A percentile compares a stretch with the other conserved stretches of the same genome.
Conservation (phyloP, 495 filamentous ascomycete genomes). For the Letharia columbiana region DNA sequence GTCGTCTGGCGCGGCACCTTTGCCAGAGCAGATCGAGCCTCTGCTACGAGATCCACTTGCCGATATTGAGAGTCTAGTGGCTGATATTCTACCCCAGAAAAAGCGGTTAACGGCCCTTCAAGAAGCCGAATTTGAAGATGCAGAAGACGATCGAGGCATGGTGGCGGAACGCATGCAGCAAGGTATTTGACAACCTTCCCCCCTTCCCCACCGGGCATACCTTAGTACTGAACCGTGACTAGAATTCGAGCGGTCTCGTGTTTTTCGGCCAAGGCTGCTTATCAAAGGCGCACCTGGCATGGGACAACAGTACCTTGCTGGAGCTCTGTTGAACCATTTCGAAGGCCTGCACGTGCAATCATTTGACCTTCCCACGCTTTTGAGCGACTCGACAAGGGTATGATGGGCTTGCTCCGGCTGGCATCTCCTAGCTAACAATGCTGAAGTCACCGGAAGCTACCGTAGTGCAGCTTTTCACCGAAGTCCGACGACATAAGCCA, state of each 20-base stretch:
- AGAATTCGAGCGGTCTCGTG: slow-evolving; percentile 80
- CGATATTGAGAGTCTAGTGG: slow-evolving; percentile 55
- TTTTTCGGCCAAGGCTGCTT: slow-evolving; percentile 82
- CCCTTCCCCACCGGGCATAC: not conserved
- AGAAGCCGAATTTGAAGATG: slow-evolving; percentile 89
- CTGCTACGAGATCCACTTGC: slow-evolving; percentile 64
- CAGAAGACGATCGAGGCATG: slow-evolving; percentile 70
- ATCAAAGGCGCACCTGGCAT: slow-evolving; percentile 73
- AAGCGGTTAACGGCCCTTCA: slow-evolving; percentile 83
- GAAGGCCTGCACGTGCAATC: slow-evolving; percentile 90
- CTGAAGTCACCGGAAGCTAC: slow-evolving; percentile 67
- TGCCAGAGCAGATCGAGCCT: slow-evolving; percentile 72
- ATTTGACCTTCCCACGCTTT: slow-evolving; percentile 81
- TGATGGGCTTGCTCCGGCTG: slow-evolving; percentile 6
- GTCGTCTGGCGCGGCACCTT: slow-evolving; percentile 66
- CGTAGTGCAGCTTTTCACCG: slow-evolving; percentile 79
- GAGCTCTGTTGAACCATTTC: slow-evolving; percentile 79
- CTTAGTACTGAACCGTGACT: slow-evolving; percentile 7
- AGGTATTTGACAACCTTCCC: slow-evolving; percentile 15
- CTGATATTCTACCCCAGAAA: slow-evolving; percentile 69
- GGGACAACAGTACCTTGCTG: slow-evolving; percentile 87
- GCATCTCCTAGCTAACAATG: slow-evolving; percentile 4
- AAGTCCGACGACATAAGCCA: slow-evolving; percentile 88
- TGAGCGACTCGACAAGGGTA: slow-evolving; percentile 58
- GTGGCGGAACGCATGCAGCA: slow-evolving; percentile 75